Conservation (phyloP, 345 rosid species). For the Murraya koenigii region DNA sequence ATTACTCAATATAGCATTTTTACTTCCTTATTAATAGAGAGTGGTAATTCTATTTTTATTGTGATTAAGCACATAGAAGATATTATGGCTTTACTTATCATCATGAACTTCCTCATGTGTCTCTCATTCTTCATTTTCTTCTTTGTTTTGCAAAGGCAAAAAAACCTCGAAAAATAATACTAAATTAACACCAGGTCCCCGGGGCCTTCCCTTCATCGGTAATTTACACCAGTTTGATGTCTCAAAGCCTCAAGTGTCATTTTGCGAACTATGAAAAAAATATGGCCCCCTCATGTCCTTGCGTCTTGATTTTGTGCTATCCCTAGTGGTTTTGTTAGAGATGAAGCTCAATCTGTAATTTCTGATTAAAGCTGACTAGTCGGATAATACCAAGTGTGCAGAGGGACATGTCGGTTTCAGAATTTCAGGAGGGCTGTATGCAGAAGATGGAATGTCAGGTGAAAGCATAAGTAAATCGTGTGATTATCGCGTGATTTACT, state of each 20-base stretch:
- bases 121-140: constrained; percentile 1
- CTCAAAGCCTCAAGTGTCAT: constrained; percentile 25
- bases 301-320: constrained; percentile 31
- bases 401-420: too few species aligned
- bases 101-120: background rate
- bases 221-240: constrained; percentile 33
- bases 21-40: too few species aligned
- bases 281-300: constrained; percentile 51
- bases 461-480: too few species aligned
- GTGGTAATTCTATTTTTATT: too few species aligned
- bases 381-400: too few species aligned
- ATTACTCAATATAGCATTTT: too few species aligned
- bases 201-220: constrained; percentile 31
- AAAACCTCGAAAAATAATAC: background rate
- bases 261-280: constrained; percentile 43
- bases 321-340: constrained; percentile 38
- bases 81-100: background rate
- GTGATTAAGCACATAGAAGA: background rate
- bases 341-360: too few species aligned
- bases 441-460: too few species aligned
- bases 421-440: too few species aligned
- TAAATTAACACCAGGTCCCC: constrained; percentile 33
- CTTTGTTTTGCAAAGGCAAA: background rate
- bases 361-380: too few species aligned
- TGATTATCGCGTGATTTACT: too few species aligned